Percentiles rank a stretch among this genome's conserved stretches.
Evolutionary conservation across 108 stramenopile genomes (phyloP).

Genomic region (Cyclotella atomus): DNA sequence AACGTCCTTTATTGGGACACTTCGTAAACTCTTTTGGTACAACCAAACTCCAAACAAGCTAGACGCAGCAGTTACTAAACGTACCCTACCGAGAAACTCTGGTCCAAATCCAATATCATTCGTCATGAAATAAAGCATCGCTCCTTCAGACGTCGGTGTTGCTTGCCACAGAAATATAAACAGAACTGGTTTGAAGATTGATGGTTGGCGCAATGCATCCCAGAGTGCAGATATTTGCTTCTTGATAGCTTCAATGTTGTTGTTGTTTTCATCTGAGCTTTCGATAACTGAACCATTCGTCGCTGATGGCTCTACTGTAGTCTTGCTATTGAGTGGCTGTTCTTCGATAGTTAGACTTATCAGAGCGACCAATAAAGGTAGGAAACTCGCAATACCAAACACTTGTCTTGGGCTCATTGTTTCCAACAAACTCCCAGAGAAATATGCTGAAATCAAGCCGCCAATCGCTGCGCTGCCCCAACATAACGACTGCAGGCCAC

Average conservation of each 20-base stretch:
- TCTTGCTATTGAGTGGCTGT: conserved; percentile 38
- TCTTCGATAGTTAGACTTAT: conserved; percentile 86
- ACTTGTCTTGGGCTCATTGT: conserved; percentile 85
- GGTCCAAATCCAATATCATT: conserved; percentile 92
- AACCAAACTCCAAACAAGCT: conserved; percentile 86
- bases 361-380: conserved; percentile 85
- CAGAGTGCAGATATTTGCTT: conserved; percentile 77
- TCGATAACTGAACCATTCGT: conserved; percentile 1
- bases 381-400: conserved; percentile 83
- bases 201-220: conserved; percentile 78
- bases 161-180: conserved; percentile 96
- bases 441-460: conserved; percentile 89
- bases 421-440: conserved; percentile 86
- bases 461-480: conserved; percentile 92
- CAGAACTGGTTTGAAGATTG: conserved; percentile 90
- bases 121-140: conserved; percentile 93
- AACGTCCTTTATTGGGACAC: conserved; percentile 80
- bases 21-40: conserved; percentile 67
- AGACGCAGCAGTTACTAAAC: conserved; percentile 83
- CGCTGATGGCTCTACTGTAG: neutral
- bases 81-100: conserved; percentile 91
- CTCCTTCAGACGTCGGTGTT: conserved; percentile 91
- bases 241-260: conserved; percentile 36
- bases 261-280: neutral
- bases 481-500: conserved; percentile 89